A percentile compares a stretch with the other conserved stretches of the same genome.
Evolutionary conservation across 306 rosid genomes (phyloP).

Genomic region (Glycine latifolia): DNA sequence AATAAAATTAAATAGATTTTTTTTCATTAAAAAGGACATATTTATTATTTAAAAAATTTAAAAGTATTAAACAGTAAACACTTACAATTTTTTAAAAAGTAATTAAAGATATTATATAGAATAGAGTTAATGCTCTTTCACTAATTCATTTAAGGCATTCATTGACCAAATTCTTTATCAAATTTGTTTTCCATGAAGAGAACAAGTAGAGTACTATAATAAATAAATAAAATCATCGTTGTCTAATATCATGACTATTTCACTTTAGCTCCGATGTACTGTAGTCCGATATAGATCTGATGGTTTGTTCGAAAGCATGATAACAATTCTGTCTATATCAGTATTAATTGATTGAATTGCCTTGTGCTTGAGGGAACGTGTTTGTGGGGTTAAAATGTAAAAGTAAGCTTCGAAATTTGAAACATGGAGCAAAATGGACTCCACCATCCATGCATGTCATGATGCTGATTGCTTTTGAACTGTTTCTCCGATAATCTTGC

Average conservation of each 20-base stretch:
- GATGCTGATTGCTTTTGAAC: constrained; percentile 19
- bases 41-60: too few relatives aligned
- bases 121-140: neutral
- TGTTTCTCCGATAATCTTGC: constrained; percentile 38
- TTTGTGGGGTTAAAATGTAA: constrained; percentile 34
- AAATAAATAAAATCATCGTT: too few relatives aligned
- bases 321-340: constrained; percentile 30
- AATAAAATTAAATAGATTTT: neutral
- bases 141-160: neutral
- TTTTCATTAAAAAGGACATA: neutral
- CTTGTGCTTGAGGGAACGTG: constrained; percentile 35
- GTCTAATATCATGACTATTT: neutral
- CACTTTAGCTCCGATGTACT: constrained; percentile 14
- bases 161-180: neutral
- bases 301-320: constrained; percentile 15
- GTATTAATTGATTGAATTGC: constrained; percentile 30
- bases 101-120: neutral
- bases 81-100: neutral
- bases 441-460: constrained; percentile 52
- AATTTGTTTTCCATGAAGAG: neutral
- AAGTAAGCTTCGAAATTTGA: constrained; percentile 45
- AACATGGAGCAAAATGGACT: constrained; percentile 35
- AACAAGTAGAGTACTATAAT: neutral
- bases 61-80: too few relatives aligned
- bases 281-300: constrained; percentile 17